Conservation (phyloP, 1,139 yeast genomes). For the Saccharomyces hybrid region DNA sequence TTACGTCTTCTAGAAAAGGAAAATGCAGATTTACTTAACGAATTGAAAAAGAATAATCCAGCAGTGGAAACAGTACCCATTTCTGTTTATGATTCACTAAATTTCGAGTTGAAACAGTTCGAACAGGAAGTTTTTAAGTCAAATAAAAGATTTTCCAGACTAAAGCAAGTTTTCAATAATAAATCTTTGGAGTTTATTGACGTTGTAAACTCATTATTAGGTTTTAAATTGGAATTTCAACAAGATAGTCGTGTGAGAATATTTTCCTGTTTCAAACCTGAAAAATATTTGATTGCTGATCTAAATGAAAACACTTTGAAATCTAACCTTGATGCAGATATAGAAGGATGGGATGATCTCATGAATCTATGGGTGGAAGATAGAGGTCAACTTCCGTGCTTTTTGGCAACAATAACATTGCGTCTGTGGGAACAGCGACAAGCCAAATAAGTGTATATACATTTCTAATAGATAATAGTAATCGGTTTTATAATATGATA, state of each 20-base stretch:
- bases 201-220: slow-evolving; percentile 61
- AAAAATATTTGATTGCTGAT: slow-evolving; percentile 32
- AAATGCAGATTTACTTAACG: slow-evolving; percentile 46
- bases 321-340: slow-evolving; percentile 25
- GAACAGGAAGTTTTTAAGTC: slow-evolving; percentile 46
- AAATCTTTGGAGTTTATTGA: slow-evolving; percentile 71
- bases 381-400: slow-evolving; percentile 68
- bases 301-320: slow-evolving; percentile 31
- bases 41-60: slow-evolving; percentile 5
- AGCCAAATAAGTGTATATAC: neutral
- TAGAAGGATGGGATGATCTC: slow-evolving; percentile 45
- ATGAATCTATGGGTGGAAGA: slow-evolving; percentile 63
- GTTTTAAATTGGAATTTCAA: slow-evolving; percentile 66
- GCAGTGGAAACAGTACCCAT: slow-evolving; percentile 43
- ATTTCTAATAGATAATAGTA: neutral
- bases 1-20: slow-evolving; percentile 51
- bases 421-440: slow-evolving; percentile 44
- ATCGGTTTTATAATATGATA: neutral
- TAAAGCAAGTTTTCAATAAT: slow-evolving; percentile 57
- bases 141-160: slow-evolving; percentile 51
- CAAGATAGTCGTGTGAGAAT: slow-evolving; percentile 62
- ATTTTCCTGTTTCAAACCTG: slow-evolving; percentile 46
- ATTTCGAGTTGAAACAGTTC: slow-evolving; percentile 44
- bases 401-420: slow-evolving; percentile 67
- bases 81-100: slow-evolving; percentile 58